Percentiles rank a stretch among this genome's conserved stretches.
These are phyloP conservation scores for Lepiota venenata DNA, from an alignment of 768 basidiomycete genomes.

Conservation along the genomic window DNA sequence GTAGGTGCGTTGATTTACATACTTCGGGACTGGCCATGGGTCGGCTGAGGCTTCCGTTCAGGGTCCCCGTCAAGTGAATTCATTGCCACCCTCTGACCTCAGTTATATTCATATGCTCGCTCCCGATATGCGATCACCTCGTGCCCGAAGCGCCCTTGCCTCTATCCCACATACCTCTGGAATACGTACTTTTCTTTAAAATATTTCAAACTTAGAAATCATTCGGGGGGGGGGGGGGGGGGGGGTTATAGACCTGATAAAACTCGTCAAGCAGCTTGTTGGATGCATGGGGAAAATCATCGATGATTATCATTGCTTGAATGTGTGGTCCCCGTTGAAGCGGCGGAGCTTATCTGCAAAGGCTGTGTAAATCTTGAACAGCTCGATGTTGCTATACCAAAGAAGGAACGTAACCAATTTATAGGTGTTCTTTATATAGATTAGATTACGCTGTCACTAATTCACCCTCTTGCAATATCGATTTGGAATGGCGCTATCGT, in stretches of 20 bases:
- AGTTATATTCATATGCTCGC: conserved; percentile 47
- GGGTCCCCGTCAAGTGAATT: conserved; percentile 25
- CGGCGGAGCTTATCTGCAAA: conserved; percentile 37
- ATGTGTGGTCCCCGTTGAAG: conserved; percentile 35
- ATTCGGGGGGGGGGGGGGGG: conserved; percentile 41
- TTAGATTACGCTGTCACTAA: background rate
- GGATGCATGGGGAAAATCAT: conserved; percentile 39
- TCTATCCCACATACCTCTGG: conserved; percentile 29
- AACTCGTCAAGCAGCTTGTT: conserved; percentile 40
- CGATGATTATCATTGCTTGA: conserved; percentile 44
- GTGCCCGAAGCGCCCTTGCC: conserved; percentile 24
- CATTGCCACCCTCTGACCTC: conserved; percentile 31
- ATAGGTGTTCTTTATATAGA: conserved; percentile 26
- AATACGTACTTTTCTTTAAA: conserved; percentile 27
- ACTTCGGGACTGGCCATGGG: background rate
- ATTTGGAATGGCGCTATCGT: conserved; percentile 5
- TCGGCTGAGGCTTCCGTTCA: conserved; percentile 4
- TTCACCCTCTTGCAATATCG: background rate
- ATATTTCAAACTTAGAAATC: conserved; percentile 43
- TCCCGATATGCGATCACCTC: conserved; percentile 43
- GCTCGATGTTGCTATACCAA: conserved; percentile 48
- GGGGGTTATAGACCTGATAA: conserved; percentile 31
- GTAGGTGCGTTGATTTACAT: conserved; percentile 32
- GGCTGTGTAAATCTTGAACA: conserved; percentile 44
- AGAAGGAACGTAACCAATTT: conserved; percentile 33